A percentile compares a stretch with the other conserved stretches of the same genome.
phyloP scores from a whole-genome alignment of 2,329 filamentous ascomycete species.

The Nothopassalora personata region DNA sequence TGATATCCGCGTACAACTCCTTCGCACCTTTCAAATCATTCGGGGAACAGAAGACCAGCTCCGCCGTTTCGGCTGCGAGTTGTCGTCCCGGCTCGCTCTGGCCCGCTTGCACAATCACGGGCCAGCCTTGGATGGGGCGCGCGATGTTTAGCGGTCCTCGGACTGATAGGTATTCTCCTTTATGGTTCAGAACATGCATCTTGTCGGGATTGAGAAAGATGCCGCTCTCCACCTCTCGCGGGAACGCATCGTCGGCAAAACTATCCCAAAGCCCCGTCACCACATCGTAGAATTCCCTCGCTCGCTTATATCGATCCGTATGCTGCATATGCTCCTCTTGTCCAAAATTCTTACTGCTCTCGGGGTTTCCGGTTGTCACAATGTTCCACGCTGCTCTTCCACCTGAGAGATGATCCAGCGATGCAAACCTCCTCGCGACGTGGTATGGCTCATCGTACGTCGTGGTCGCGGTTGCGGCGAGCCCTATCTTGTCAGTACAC shows the following conservation, averaged over 20 bases:
- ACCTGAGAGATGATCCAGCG: conserved; percentile 36
- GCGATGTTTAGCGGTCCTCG: conserved; percentile 24
- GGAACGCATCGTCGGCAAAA: conserved; percentile 52
- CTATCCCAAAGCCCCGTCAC: conserved; percentile 27
- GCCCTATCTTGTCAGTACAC: conserved; percentile 39
- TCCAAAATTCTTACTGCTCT: conserved; percentile 45
- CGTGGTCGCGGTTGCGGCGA: conserved; percentile 35
- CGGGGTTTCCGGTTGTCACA: conserved; percentile 47
- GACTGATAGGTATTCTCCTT: conserved; percentile 34
- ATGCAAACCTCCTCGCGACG: conserved; percentile 35
- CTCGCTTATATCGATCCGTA: conserved; percentile 47
- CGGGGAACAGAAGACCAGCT: conserved; percentile 24
- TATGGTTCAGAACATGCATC: conserved; percentile 50
- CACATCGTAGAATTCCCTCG: conserved; percentile 41
- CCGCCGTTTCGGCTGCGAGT: conserved; percentile 25
- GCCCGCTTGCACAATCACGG: conserved; percentile 26
- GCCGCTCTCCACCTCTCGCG: conserved; percentile 45
- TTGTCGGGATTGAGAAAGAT: conserved; percentile 49
- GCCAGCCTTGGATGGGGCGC: conserved; percentile 24
- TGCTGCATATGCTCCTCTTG: conserved; percentile 43
- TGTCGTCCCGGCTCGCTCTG: conserved; percentile 25
- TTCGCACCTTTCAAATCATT: conserved; percentile 21
- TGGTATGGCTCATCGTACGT: conserved; percentile 37
- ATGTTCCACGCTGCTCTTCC: conserved; percentile 46
- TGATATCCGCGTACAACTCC: conserved; percentile 24